These are phyloP conservation scores for Talaromyces nanjingensis DNA, from an alignment of 495 filamentous ascomycete species.

Conservation along the genomic window DNA sequence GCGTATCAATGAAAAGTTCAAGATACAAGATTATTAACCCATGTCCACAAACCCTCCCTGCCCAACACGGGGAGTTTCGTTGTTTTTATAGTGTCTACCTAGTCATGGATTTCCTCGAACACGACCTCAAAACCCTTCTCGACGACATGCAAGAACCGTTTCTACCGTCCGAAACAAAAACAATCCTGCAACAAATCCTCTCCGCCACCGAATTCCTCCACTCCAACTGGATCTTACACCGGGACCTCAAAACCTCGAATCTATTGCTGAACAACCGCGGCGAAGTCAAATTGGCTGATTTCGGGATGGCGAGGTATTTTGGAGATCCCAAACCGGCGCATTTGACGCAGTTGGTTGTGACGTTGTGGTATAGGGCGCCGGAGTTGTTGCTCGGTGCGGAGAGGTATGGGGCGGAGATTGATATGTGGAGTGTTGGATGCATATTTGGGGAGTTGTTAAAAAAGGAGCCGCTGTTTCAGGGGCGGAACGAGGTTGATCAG, in stretches of 20 bases:
- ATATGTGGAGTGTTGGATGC: conserved; percentile 95
- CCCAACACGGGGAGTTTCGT: not conserved
- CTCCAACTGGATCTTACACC: conserved; percentile 86
- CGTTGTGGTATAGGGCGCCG: conserved; percentile 92
- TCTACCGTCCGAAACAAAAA: conserved; percentile 87
- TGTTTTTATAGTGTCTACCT: conserved; percentile 66
- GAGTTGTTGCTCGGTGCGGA: conserved; percentile 81
- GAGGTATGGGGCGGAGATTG: conserved; percentile 69
- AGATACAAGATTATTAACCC: conserved; percentile 21
- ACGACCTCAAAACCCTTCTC: conserved; percentile 91
- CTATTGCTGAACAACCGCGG: conserved; percentile 93
- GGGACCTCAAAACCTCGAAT: conserved; percentile 95
- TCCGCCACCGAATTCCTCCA: conserved; percentile 84
- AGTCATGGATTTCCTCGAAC: conserved; percentile 97
- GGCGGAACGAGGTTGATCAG: conserved; percentile 92
- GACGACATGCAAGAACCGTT: conserved; percentile 94
- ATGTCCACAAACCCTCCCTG: not conserved
- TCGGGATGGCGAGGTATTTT: conserved; percentile 92
- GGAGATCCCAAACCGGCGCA: conserved; percentile 69
- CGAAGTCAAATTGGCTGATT: conserved; percentile 93
- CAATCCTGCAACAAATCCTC: conserved; percentile 73
- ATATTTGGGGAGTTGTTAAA: conserved; percentile 90
- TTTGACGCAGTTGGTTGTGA: conserved; percentile 90
- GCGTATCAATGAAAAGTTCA: conserved; percentile 18
- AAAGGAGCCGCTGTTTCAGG: conserved; percentile 79